Conservation (phyloP, 192 early-diverging fungal genomes). For the Podila horticola region DNA sequence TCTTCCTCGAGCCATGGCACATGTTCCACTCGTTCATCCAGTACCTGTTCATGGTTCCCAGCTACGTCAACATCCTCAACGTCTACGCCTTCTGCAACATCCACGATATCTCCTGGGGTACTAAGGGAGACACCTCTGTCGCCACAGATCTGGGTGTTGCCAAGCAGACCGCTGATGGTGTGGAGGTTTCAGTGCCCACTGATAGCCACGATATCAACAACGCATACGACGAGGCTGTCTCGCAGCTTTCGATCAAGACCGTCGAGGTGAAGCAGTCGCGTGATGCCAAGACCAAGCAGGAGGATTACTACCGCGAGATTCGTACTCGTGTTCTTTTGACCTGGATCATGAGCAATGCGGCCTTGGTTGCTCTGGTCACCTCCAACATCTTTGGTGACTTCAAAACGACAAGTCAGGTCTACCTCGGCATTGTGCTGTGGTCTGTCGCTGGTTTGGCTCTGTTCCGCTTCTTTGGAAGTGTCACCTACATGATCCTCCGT, state of each 20-base stretch:
- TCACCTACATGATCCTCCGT: slow-evolving; percentile 65
- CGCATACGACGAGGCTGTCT: slow-evolving; percentile 56
- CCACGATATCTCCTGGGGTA: slow-evolving; percentile 82
- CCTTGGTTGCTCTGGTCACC: slow-evolving; percentile 71
- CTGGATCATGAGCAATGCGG: slow-evolving; percentile 80
- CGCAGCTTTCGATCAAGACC: slow-evolving; percentile 37
- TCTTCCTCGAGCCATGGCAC: slow-evolving; percentile 84
- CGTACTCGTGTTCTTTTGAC: slow-evolving; percentile 74
- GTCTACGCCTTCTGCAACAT: slow-evolving; percentile 71
- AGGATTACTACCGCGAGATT: slow-evolving; percentile 84
- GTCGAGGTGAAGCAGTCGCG: slow-evolving; percentile 42
- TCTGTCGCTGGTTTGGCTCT: slow-evolving; percentile 68
- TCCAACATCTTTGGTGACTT: slow-evolving; percentile 13
- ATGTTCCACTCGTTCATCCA: slow-evolving; percentile 79
- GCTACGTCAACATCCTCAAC: slow-evolving; percentile 77
- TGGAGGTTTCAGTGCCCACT: slow-evolving; percentile 58
- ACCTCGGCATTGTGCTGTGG: slow-evolving; percentile 72
- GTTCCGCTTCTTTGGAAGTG: slow-evolving; percentile 72
- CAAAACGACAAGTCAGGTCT: slow-evolving; percentile 19
- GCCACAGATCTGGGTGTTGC: slow-evolving; percentile 60
- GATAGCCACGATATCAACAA: slow-evolving; percentile 59
- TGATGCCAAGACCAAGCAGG: slow-evolving; percentile 59
- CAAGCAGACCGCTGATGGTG: slow-evolving; percentile 51
- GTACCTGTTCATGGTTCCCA: slow-evolving; percentile 80
- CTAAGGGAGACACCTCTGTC: slow-evolving; percentile 79